Evolutionary conservation across 257 asterid species (phyloP).

Genomic region (Nicotiana sylvestris): DNA sequence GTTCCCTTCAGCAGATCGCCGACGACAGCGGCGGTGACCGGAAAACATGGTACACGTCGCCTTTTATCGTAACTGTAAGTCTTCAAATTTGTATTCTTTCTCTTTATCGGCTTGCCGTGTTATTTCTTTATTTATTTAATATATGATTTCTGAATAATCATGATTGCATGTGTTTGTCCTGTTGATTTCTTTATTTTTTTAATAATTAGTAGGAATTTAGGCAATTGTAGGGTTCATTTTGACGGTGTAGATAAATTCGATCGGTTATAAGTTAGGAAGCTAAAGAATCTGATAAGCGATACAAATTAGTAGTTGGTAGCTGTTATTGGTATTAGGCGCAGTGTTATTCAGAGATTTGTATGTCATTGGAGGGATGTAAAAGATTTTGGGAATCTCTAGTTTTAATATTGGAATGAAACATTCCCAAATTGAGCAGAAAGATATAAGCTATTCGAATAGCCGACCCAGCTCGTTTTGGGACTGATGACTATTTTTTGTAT

Average conservation of each 20-base stretch:
- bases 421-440: no score
- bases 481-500: no score
- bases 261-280: background rate
- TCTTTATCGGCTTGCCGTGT: background rate
- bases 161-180: background rate
- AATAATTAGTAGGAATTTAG: background rate
- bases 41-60: background rate
- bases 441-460: no score
- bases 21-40: background rate
- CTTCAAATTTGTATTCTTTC: background rate
- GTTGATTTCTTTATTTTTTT: background rate
- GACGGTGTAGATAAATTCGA: background rate
- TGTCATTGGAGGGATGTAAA: no score
- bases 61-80: background rate
- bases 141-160: no score
- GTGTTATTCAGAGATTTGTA: no score
- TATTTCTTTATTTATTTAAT: background rate
- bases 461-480: no score
- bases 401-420: no score
- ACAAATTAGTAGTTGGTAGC: no score
- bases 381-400: no score
- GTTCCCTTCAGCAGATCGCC: background rate
- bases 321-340: no score
- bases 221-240: background rate
- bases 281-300: no score